These are phyloP conservation scores for Aspergillus spinulosporus DNA, from an alignment of 2,329 filamentous ascomycete species.

Conservation along the genomic window DNA sequence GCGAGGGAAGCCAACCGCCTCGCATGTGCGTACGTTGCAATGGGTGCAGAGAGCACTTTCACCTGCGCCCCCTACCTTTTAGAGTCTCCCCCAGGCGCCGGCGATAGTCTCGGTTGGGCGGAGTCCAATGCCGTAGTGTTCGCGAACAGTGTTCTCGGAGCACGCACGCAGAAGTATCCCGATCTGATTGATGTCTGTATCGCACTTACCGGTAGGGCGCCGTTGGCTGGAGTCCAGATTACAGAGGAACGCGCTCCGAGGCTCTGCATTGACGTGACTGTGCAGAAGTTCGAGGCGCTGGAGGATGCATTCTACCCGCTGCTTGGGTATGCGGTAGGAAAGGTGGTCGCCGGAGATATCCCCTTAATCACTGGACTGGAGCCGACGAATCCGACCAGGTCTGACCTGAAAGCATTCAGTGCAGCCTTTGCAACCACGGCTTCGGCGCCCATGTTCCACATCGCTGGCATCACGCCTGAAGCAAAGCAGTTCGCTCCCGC, in stretches of 20 bases:
- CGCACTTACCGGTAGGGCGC: constrained; percentile 44
- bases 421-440: constrained; percentile 48
- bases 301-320: constrained; percentile 45
- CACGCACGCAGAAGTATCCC: constrained; percentile 49
- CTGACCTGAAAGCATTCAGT: constrained; percentile 47
- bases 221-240: constrained; percentile 32
- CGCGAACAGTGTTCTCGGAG: constrained; percentile 50
- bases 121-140: constrained; percentile 50
- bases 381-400: constrained; percentile 18
- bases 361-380: constrained; percentile 42
- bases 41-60: constrained; percentile 43
- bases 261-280: background rate
- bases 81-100: too few species aligned
- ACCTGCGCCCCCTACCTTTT: too few species aligned
- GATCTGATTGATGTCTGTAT: constrained; percentile 49
- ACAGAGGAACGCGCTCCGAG: constrained; percentile 21
- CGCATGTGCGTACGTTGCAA: constrained; percentile 40
- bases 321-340: constrained; percentile 42
- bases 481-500: constrained; percentile 18
- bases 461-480: constrained; percentile 44
- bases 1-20: constrained; percentile 36
- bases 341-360: constrained; percentile 32
- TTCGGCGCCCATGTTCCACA: constrained; percentile 49
- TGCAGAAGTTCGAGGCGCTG: background rate
- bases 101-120: constrained; percentile 42